Conservation (phyloP, 805 yeast genomes). For the Millerozyma miso region DNA sequence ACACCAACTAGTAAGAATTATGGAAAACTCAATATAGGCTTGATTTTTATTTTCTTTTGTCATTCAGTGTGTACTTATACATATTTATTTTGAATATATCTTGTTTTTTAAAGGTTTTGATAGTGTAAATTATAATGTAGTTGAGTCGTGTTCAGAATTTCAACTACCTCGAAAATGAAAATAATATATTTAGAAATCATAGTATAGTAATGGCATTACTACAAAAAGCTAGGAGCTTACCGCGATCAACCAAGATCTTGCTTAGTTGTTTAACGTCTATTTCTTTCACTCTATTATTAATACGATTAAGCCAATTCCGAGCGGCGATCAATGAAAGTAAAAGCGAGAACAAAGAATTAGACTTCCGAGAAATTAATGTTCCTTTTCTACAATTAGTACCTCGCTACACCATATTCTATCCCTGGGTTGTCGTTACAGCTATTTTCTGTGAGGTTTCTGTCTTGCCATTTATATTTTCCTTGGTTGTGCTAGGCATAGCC, state of each 20-base stretch:
- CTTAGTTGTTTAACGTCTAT: slow-evolving; percentile 35
- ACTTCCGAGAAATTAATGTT: slow-evolving; percentile 41
- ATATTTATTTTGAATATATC: neutral
- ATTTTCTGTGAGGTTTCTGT: slow-evolving; percentile 60
- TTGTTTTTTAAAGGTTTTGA: neutral
- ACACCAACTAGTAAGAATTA: neutral
- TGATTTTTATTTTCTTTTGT: neutral
- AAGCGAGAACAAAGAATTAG: slow-evolving; percentile 9
- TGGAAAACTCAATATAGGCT: neutral
- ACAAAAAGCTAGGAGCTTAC: slow-evolving; percentile 21
- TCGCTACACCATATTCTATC: slow-evolving; percentile 46
- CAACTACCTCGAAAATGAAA: neutral
- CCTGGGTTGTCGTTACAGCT: slow-evolving; percentile 62
- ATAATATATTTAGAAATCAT: neutral
- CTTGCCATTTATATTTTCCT: slow-evolving; percentile 40
- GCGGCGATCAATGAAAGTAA: slow-evolving; percentile 5
- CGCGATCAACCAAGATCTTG: slow-evolving; percentile 46
- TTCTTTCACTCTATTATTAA: slow-evolving; percentile 37
- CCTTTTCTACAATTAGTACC: slow-evolving; percentile 68
- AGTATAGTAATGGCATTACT: slow-evolving; percentile 6
- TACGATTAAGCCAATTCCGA: slow-evolving; percentile 34
- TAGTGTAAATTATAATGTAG: no score
- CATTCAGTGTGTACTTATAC: neutral
- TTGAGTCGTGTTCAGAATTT: neutral
- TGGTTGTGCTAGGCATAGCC: slow-evolving; percentile 33